Evolutionary conservation across 2,329 filamentous ascomycete species (phyloP).

Genomic region (Beauveria brongniartii): DNA sequence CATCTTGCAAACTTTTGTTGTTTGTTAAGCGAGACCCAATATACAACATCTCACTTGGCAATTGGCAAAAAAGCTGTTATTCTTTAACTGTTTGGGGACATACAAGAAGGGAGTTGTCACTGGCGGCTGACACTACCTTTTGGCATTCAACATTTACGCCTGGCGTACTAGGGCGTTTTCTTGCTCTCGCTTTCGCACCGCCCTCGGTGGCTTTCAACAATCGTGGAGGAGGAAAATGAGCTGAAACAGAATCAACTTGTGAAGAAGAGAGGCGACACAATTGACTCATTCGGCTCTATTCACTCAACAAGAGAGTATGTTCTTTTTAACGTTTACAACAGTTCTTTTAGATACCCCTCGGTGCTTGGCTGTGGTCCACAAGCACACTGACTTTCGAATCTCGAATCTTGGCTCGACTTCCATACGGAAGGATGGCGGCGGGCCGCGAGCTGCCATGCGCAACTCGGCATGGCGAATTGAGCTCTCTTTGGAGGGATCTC

Average conservation of each 20-base stretch:
- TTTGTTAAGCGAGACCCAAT: slow-evolving; percentile 11
- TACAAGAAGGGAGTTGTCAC: neutral
- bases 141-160: slow-evolving; percentile 2
- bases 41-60: slow-evolving; percentile 12
- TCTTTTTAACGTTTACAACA: neutral
- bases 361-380: neutral
- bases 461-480: neutral
- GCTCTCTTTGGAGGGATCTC: neutral
- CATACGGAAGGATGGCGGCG: neutral
- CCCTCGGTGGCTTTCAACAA: neutral
- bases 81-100: neutral
- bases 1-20: slow-evolving; percentile 9
- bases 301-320: neutral
- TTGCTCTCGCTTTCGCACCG: neutral
- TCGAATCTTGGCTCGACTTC: neutral
- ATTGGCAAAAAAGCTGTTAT: slow-evolving; percentile 2
- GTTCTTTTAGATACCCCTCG: neutral
- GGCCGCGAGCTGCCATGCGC: neutral
- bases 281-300: neutral
- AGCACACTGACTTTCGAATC: neutral
- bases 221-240: neutral
- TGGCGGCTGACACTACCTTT: neutral
- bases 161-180: neutral
- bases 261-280: neutral
- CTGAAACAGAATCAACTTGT: neutral